A percentile compares a stretch with the other conserved stretches of the same genome.
Conservation (phyloP, 2,329 filamentous ascomycete genomes). For the Sclerotinia spermophila region DNA sequence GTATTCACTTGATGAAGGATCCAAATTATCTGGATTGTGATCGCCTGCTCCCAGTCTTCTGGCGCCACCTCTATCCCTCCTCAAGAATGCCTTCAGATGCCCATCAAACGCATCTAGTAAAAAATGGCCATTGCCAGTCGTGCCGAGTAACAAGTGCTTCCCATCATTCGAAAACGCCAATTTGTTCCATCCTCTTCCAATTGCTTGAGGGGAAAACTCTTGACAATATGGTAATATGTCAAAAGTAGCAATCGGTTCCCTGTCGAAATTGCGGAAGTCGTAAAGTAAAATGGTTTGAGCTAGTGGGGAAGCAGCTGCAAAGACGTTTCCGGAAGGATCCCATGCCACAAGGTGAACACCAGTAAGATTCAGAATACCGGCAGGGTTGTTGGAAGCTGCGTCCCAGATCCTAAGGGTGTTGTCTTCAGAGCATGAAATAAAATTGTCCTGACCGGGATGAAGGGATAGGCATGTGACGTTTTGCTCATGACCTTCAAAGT, state of each 20-base stretch:
- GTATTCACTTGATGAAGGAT: conserved; percentile 33
- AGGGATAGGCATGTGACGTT: conserved; percentile 80
- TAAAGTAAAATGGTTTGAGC: conserved; percentile 83
- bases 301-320: conserved; percentile 80
- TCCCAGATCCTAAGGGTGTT: conserved; percentile 93
- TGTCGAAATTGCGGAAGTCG: conserved; percentile 90
- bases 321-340: conserved; percentile 87
- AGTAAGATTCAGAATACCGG: conserved; percentile 75
- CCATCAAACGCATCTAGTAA: conserved; percentile 92
- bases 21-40: conserved; percentile 31
- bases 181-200: conserved; percentile 75
- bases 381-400: conserved; percentile 66
- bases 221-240: conserved; percentile 61
- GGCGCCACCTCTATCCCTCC: conserved; percentile 52
- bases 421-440: conserved; percentile 87
- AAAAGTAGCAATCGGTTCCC: conserved; percentile 81
- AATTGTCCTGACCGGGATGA: conserved; percentile 83
- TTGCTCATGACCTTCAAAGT: conserved; percentile 87
- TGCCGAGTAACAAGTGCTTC: conserved; percentile 79
- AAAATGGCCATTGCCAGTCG: conserved; percentile 80
- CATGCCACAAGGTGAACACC: conserved; percentile 81
- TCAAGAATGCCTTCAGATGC: conserved; percentile 69
- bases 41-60: conserved; percentile 54
- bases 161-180: conserved; percentile 97
- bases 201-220: conserved; percentile 46